Percentiles rank a stretch among this genome's conserved stretches.
Conservation (phyloP, 169 alveolate genomes). For the Cryptosporidium tyzzeri region DNA sequence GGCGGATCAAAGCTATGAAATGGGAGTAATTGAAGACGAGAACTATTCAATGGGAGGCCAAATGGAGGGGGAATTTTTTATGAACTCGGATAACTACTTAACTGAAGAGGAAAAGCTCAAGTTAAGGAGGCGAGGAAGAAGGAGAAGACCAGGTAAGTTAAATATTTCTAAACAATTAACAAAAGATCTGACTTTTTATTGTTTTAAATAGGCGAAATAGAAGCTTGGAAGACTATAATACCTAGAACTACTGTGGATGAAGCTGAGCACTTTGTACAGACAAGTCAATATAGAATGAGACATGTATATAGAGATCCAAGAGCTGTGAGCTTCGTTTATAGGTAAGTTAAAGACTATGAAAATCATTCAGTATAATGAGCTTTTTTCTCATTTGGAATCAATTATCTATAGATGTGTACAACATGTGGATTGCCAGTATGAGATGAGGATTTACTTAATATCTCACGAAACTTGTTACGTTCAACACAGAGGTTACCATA, state of each 20-base stretch:
- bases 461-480: constrained; percentile 76
- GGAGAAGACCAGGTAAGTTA: constrained; percentile 76
- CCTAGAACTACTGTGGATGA: constrained; percentile 75
- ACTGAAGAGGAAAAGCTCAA: constrained; percentile 69
- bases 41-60: constrained; percentile 6
- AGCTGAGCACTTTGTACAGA: constrained; percentile 75
- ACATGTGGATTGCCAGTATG: constrained; percentile 74
- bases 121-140: constrained; percentile 69
- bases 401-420: constrained; percentile 51
- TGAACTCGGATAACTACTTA: constrained; percentile 14
- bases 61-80: constrained; percentile 34
- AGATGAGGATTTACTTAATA: constrained; percentile 61
- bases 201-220: constrained; percentile 45
- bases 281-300: constrained; percentile 76
- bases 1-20: background rate
- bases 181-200: background rate
- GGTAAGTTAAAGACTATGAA: constrained; percentile 16
- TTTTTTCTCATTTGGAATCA: background rate
- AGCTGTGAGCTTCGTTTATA: constrained; percentile 72
- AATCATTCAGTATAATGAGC: background rate
- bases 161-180: background rate
- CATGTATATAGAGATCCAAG: constrained; percentile 75
- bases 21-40: constrained; percentile 45
- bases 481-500: constrained; percentile 71
- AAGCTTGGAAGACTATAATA: constrained; percentile 73